phyloP scores from a whole-genome alignment of 2,329 filamentous ascomycete species.

The Lasiodiplodia sp. region DNA sequence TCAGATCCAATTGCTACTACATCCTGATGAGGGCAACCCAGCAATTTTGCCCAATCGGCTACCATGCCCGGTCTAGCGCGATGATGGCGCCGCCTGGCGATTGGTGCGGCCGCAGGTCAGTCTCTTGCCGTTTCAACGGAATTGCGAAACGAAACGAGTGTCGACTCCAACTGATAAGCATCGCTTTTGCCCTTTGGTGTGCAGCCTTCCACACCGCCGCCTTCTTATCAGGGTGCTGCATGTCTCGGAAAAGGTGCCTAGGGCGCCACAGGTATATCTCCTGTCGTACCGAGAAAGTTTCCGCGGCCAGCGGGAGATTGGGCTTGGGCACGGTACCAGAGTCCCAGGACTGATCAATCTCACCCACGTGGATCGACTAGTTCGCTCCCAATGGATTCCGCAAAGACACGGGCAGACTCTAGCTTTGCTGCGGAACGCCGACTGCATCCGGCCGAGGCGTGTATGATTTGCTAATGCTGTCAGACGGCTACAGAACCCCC shows the following conservation, averaged over 20 bases:
- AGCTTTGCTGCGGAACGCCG: conserved; percentile 8
- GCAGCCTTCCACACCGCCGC: not conserved
- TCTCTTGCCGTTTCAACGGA: conserved; percentile 16
- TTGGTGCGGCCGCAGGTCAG: conserved; percentile 1
- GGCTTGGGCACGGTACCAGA: conserved; percentile 18
- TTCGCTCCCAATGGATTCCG: not conserved
- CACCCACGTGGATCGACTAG: conserved; percentile 14
- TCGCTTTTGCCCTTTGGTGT: not conserved
- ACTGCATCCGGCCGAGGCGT: not conserved
- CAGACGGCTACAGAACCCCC: conserved; percentile 8
- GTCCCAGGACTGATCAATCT: not conserved
- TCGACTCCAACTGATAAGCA: conserved; percentile 7
- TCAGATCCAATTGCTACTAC: not conserved
- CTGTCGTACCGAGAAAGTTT: conserved; percentile 6
- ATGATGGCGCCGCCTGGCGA: not conserved
- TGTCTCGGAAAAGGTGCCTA: conserved; percentile 19
- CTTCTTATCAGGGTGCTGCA: not conserved
- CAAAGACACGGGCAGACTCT: not conserved
- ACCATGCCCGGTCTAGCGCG: not conserved
- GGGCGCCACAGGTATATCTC: conserved; percentile 1
- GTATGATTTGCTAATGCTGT: not conserved
- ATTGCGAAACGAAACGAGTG: not conserved
- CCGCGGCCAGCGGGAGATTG: conserved; percentile 5
- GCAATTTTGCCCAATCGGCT: conserved; percentile 4
- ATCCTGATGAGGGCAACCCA: not conserved